Base-by-base conservation (phyloP, 1,284 basidiomycete genomes). In the Tilletia caries region DNA sequence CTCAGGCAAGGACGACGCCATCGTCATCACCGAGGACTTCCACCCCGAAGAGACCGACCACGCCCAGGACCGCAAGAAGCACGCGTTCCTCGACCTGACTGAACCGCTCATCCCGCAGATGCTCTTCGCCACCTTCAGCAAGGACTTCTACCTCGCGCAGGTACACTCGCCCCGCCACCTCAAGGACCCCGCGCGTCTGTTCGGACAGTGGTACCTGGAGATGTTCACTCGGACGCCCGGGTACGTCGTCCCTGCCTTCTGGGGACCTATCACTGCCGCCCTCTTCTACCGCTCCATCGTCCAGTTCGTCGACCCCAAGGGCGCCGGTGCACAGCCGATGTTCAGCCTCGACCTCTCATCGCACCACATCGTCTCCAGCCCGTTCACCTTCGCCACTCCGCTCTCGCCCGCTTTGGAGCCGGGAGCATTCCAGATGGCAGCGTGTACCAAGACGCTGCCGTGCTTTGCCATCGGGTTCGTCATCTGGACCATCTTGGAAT, bases 401-500 rank as follows among this genome's bases (percentile, higher is more conserved):
- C 23, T 54, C 23, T 43, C 34, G 3, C 27, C 58, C 1, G 32
- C 29, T 15, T 29, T 62, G 6, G 20, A 25, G n/a, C 32, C 58
- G 8, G 29, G 20, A 34, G 58, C 58, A 15, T 12, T 62, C 15
- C 58, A 62, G 33, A 37, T 13, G 34, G 58, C 58, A 34, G 58
- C 58, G 32, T 10, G 32, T 29, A 62, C 58, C 58, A 23, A 64
- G 25, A 50, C 18, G 13, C 27, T 65, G 44, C 23, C 23, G 18
- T 68, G 75, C 5, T 74, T 70, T 70, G 88, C 1, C 67, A 92
- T 87, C 81, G 95, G 95, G 12, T 92, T 92, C 83, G 54, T 97
- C 66, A 87, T 96, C 76, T 99, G 95, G 95, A 98, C 95, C 0
- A 83, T 98, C 71, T 86, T 99, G 83, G 96, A 98, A 84, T 99